Evolutionary conservation across 306 rosid genomes (phyloP).

Genomic region (Acacia melanoxylon): DNA sequence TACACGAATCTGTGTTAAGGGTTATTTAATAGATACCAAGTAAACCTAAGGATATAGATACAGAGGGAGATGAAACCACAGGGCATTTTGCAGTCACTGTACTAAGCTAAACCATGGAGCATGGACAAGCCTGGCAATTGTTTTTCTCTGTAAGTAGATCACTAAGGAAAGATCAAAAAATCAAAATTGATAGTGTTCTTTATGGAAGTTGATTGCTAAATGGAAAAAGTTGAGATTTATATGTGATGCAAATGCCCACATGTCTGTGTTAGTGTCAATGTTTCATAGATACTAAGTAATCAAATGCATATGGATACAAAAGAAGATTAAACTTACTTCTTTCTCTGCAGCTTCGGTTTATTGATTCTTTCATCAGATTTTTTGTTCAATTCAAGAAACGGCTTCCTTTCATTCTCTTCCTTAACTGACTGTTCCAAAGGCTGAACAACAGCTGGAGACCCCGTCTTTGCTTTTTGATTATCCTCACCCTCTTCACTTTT

Average conservation of each 20-base stretch:
- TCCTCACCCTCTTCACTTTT: conserved; percentile 38
- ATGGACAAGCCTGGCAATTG: neutral
- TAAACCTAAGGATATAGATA: neutral
- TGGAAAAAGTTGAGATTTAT: neutral
- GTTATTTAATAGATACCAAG: neutral
- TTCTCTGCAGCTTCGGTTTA: conserved; percentile 54
- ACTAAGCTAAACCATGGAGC: neutral
- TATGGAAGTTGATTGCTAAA: neutral
- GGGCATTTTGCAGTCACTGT: neutral
- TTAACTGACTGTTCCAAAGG: conserved; percentile 45
- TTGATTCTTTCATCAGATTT: conserved; percentile 35
- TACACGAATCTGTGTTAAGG: neutral
- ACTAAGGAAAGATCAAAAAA: neutral
- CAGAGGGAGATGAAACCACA: neutral
- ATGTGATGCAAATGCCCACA: neutral
- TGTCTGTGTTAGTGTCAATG: neutral
- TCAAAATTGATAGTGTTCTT: neutral
- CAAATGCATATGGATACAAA: neutral
- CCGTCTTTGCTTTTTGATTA: conserved; percentile 32
- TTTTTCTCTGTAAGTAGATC: neutral
- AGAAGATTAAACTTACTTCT: conserved; percentile 48
- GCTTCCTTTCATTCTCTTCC: conserved; percentile 60
- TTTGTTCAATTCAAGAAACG: conserved; percentile 52
- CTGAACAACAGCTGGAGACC: conserved; percentile 20
- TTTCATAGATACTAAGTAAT: neutral